These are phyloP conservation scores for Paecilomyces formosus DNA, from an alignment of 2,329 filamentous ascomycete species.

Conservation along the genomic window DNA sequence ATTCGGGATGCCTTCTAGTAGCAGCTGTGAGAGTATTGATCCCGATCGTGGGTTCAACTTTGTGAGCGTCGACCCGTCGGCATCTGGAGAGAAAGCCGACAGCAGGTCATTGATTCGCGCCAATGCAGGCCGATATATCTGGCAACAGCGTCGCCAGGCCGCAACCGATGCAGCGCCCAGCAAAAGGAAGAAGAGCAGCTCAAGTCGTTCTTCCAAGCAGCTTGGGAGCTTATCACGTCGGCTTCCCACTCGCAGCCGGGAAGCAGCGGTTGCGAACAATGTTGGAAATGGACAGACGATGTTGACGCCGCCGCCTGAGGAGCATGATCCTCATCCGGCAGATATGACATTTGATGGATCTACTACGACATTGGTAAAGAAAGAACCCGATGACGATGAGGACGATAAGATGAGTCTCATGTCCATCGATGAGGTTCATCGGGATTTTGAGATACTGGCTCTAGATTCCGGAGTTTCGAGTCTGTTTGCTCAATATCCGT, in stretches of 20 bases:
- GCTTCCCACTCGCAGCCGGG: neutral
- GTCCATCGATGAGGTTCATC: neutral
- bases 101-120: conserved; percentile 16
- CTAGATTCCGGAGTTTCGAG: neutral
- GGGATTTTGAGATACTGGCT: neutral
- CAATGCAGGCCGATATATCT: conserved; percentile 18
- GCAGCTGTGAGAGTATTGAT: neutral
- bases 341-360: neutral
- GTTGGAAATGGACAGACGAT: neutral
- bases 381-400: neutral
- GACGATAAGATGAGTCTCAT: neutral
- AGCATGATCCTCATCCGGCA: neutral
- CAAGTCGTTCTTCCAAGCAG: neutral
- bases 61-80: conserved; percentile 8
- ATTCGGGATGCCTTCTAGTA: neutral
- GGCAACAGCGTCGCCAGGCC: conserved; percentile 11
- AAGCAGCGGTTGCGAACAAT: neutral
- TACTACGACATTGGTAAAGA: neutral
- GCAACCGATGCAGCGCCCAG: conserved; percentile 1
- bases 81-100: conserved; percentile 4
- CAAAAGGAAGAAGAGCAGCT: neutral
- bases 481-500: neutral
- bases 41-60: conserved; percentile 5
- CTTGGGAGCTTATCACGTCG: neutral
- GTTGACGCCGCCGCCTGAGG: neutral